A percentile compares a stretch with the other conserved stretches of the same genome.
phyloP scores from a whole-genome alignment of 441 rosid genomes.

The Kokia cookei region DNA sequence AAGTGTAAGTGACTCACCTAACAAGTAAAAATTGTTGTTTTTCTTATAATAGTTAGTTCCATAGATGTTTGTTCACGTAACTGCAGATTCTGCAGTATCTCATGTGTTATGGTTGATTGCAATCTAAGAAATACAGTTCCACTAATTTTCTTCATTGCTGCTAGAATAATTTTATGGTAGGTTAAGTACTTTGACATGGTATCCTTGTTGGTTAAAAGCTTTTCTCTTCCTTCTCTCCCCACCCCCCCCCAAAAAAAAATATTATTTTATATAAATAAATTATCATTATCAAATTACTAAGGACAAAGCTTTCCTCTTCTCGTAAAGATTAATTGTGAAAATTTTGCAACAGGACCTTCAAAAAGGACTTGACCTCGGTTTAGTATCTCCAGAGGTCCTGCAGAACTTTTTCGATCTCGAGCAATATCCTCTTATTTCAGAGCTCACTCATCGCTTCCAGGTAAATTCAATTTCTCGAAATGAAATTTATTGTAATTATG shows the following conservation, averaged over 20 bases:
- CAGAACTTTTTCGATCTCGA: slow-evolving; percentile 90
- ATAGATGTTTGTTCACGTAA: not conserved
- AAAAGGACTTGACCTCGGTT: slow-evolving; percentile 85
- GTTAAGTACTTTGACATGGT: not conserved
- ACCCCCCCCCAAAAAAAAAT: not conserved
- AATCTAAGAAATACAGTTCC: not conserved
- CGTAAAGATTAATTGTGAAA: slow-evolving; percentile 10
- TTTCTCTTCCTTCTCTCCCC: not conserved
- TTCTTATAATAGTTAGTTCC: not conserved
- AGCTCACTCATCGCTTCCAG: slow-evolving; percentile 85
- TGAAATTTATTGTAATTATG: not conserved
- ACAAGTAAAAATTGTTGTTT: not conserved
- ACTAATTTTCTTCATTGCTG: not conserved
- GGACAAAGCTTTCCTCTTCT: not conserved
- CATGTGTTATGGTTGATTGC: not conserved
- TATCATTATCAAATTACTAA: not conserved
- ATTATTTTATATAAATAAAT: not conserved
- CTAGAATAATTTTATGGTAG: not conserved
- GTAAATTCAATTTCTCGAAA: slow-evolving; percentile 28
- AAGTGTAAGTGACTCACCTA: not conserved
- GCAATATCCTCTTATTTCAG: slow-evolving; percentile 74
- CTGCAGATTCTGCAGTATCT: not conserved
- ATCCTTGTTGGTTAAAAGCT: not conserved
- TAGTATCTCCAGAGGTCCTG: slow-evolving; percentile 88
- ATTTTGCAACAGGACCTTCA: slow-evolving; percentile 73